Evolutionary conservation across 495 filamentous ascomycete species (phyloP), one percentile per base, ranked within the genome.

Genomic region (Aspergillus hancockii): DNA sequence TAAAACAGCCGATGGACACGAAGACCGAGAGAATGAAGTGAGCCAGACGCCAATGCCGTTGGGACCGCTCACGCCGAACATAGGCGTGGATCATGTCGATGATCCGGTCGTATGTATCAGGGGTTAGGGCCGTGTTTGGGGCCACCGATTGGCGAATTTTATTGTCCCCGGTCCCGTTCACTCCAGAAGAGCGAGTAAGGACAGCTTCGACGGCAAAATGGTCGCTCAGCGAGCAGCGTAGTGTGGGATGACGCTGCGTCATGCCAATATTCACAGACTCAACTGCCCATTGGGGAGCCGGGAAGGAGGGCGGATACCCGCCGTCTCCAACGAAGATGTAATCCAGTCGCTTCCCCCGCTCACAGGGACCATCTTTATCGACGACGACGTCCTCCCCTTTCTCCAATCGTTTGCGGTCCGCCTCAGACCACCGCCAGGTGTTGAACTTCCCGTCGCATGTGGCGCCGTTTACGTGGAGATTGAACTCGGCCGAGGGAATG

Each of bases 371-470:
- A 36, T 88, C 79, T 0, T 80, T 74, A 18, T 91, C 77, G 0
- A 90, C 71, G 3, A 64, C 61, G 8, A 81, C 68, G 8, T 84
- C 80, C 41, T 83, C 71, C 16, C 87, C 87, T 65, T 82, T 85
- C 18, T 76, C 74, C 0, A 93, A 76, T 14, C 75, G 72, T 54
- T 86, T 86, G 51, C 76, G 80, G 57, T 83, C 81, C 36, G 72
- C 69, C 67, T 90, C 84, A 23, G 85, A 72, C 94, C 95, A 98
- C 23, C 92, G 81, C 94, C 95, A 98, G 0, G 93, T 97, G 75
- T 98, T 98, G 61, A 88, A 83, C 8, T 82, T 82, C 50, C 86
- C 86, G 66, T 97, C 91, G 65, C 92, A 97, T 0, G 95, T 94
- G 5, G 90, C 85, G 2, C 94, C 94, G 64, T 97, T 93, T 50